Base-by-base conservation (phyloP, 352 stramenopile genomes). In the Globisporangium okanoganense region DNA sequence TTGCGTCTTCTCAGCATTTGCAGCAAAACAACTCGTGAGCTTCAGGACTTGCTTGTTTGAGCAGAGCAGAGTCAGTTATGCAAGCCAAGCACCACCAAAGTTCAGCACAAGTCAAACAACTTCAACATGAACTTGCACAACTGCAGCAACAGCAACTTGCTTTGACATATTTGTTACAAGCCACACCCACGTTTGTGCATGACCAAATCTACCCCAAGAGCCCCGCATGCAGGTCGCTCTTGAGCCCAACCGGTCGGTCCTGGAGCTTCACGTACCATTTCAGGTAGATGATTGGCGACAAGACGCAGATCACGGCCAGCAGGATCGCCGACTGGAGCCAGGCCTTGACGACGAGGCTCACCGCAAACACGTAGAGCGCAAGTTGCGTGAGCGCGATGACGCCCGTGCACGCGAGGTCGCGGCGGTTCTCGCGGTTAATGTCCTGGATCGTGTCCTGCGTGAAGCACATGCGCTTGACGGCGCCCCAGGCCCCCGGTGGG, bases 231-330 rank as follows among this genome's bases (percentile, higher is more conserved):
- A 82, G 61, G 48, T 87, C 79, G 38, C 78, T 83, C 29, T 70
- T 63, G 6, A 87, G 59, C 38, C 76, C 78, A 10, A 87, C 70
- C 7, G 80, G 76, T 4, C 69, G 73, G 59, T 85, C 73, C 64
- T 85, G 70, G 40, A 92, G 66, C 58, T 89, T 82, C 20, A 75
- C 66, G 58, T 85, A 92, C 82, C 82, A 92, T 52, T 92, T 85
- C n/a, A 79, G 74, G 67, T 88, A 90, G 47, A 92, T 88, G 16
- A 85, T 31, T 2, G 82, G 78, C 9, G 74, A 53, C 2, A 82
- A 67, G 20, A 81, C 54, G 29, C 61, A 59, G 53, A 92, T 38
- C 10, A 85, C 51, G 4, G 44, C 51, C 25, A 69, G 56, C 38
- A 92, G 70, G 40, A 87, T 65, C 4, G 75, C 57, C 2, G 72